Evolutionary conservation across 75 land plant species (phyloP).

Genomic region (Adiantum capillusveneris): DNA sequence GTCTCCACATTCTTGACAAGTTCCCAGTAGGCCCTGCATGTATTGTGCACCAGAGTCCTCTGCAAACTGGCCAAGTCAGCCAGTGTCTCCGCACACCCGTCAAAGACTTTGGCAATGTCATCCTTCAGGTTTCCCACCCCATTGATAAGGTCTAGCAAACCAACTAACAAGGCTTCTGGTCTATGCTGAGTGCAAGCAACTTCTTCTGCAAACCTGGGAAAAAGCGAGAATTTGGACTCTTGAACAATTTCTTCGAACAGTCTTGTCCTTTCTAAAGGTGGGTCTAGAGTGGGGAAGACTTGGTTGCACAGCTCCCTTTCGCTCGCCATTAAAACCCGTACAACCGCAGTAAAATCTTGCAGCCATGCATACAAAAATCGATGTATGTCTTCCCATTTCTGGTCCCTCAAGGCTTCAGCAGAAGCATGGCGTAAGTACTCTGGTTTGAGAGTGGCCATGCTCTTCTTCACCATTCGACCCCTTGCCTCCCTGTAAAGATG

Average conservation of each 20-base stretch:
- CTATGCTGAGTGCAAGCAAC: slow-evolving; percentile 8
- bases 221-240: background rate
- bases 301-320: slow-evolving; percentile 15
- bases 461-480: slow-evolving; percentile 3
- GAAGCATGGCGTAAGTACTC: slow-evolving; percentile 4
- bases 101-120: background rate
- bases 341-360: background rate
- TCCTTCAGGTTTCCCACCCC: slow-evolving; percentile 3
- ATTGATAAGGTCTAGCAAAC: slow-evolving; percentile 15
- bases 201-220: slow-evolving; percentile 10
- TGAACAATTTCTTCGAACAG: slow-evolving; percentile 4
- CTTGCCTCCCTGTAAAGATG: slow-evolving; percentile 5
- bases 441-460: slow-evolving; percentile 9
- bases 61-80: slow-evolving; percentile 3
- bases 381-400: slow-evolving; percentile 15
- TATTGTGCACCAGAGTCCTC: slow-evolving; percentile 3
- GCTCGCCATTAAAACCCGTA: slow-evolving; percentile 5
- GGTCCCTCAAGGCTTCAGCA: background rate
- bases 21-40: slow-evolving; percentile 8
- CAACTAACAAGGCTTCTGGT: slow-evolving; percentile 17
- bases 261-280: background rate
- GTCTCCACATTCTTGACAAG: slow-evolving; percentile 3
- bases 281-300: slow-evolving; percentile 7
- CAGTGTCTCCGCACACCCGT: slow-evolving; percentile 6
- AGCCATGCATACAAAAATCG: slow-evolving; percentile 8